Base-by-base conservation (phyloP, 2,329 filamentous ascomycete species). In the Aspergillus awamori region DNA sequence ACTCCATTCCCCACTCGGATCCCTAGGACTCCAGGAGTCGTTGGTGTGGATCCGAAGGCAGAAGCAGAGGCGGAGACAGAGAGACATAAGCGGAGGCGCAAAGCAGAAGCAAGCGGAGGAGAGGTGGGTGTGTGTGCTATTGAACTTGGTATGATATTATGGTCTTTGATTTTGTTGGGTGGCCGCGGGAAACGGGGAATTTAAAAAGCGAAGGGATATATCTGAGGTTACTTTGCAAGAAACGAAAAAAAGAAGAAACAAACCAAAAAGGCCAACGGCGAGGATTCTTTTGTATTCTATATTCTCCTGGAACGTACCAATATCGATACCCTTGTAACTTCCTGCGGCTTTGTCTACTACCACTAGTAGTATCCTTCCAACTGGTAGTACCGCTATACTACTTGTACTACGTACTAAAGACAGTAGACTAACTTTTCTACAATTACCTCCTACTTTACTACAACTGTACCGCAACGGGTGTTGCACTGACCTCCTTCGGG, bases 271-370 rank as follows among this genome's bases (percentile, higher is more conserved):
- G 58, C 26, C 52, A 39, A 22, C 49, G 36, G 28, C 39, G 45
- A 48, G 33, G 24, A 57, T 36, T 52, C 55, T 63, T 72, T 67
- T 74, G 71, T 72, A 73, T 59, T 62, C 67, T 63, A 22, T 17
- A 43, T 59, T 54, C 41, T 54, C 63, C 58, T 60, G 61, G 64
- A 65, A 67, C 68, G 70, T 6, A 66, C 67, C 69, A 70, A 72
- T 68, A 74, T 74, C 71, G 72, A 74, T 74, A 74, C 71, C 72
- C 72, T 74, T 70, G 64, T 68, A 72, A 56, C 61, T 55, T 69
- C 63, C 47, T 28, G 33, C 26, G 28, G 13, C 26, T 45, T 39
- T 26, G 17, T 30, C 24, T 51, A 30, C 13, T n/a, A 49, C 15
- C 30, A 3, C 7, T 8, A 43, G 39, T 43, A 43, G 39, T 17